These are phyloP conservation scores for Entomortierella beljakovae DNA, from an alignment of 192 early-diverging fungal genomes.

Conservation along the genomic window DNA sequence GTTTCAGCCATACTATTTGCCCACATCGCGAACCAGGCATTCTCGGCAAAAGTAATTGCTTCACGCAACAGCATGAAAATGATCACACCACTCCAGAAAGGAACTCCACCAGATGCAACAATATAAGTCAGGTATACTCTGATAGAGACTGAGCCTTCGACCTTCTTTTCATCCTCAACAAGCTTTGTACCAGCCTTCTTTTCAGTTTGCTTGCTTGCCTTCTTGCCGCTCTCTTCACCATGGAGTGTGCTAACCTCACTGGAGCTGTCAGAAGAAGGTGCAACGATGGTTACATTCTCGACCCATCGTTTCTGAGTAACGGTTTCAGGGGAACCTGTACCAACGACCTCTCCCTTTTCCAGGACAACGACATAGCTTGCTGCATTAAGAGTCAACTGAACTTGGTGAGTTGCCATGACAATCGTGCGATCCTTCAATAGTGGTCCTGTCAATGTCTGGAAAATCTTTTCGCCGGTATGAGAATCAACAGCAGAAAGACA, in stretches of 20 bases:
- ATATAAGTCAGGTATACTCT: constrained; percentile 84
- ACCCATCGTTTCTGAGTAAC: constrained; percentile 54
- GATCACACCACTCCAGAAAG: constrained; percentile 69
- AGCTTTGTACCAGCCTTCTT: constrained; percentile 59
- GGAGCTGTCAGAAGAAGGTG: constrained; percentile 9
- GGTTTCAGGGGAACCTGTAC: constrained; percentile 39
- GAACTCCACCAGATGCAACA: constrained; percentile 67
- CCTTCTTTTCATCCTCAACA: constrained; percentile 85
- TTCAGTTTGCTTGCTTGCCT: constrained; percentile 37
- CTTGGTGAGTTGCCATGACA: constrained; percentile 89
- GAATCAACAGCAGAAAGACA: constrained; percentile 91
- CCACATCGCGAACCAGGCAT: constrained; percentile 63
- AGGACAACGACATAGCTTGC: constrained; percentile 66
- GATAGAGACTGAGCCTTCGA: constrained; percentile 80
- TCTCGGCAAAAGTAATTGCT: constrained; percentile 56
- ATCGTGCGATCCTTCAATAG: constrained; percentile 81
- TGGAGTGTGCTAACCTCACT: constrained; percentile 49
- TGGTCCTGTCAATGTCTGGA: constrained; percentile 77
- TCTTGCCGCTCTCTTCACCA: constrained; percentile 51
- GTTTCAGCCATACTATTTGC: constrained; percentile 51
- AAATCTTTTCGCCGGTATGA: constrained; percentile 83
- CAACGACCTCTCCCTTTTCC: constrained; percentile 52
- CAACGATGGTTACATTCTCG: constrained; percentile 38
- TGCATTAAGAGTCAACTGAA: constrained; percentile 64
- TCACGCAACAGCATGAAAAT: constrained; percentile 51